These are phyloP conservation scores for Chaetomium tenue DNA, from an alignment of 495 filamentous ascomycete species.

Conservation along the genomic window DNA sequence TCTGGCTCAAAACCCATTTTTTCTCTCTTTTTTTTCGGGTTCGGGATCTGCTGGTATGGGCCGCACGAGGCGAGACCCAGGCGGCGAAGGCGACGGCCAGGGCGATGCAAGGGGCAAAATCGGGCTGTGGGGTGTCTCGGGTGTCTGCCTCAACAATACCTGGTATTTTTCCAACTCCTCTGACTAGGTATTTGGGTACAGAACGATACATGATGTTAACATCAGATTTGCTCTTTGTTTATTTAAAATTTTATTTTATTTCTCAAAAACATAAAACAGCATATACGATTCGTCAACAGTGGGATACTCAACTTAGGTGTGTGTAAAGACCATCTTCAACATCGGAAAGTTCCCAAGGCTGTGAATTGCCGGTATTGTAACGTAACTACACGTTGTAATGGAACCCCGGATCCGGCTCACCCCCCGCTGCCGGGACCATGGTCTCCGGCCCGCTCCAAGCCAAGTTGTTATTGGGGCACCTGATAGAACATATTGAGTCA, in stretches of 20 bases:
- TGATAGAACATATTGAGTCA: too few relatives aligned
- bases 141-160: not conserved
- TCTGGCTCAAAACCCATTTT: constrained; percentile 32
- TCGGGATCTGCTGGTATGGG: not conserved
- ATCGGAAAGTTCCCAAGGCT: not conserved
- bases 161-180: not conserved
- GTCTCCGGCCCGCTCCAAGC: too few relatives aligned
- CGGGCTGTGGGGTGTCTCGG: not conserved
- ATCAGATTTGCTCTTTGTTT: too few relatives aligned
- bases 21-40: too few relatives aligned
- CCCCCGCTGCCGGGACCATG: not conserved
- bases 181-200: too few relatives aligned
- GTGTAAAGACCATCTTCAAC: not conserved
- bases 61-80: not conserved
- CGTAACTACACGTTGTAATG: too few relatives aligned
- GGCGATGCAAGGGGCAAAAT: constrained; percentile 2
- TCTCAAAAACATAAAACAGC: too few relatives aligned
- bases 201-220: too few relatives aligned
- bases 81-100: not conserved
- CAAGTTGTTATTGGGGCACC: not conserved
- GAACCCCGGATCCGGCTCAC: not conserved
- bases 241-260: too few relatives aligned
- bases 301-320: too few relatives aligned
- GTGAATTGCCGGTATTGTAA: not conserved
- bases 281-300: too few relatives aligned